Evolutionary conservation across 305 asterid genomes (phyloP).

Genomic region (Plantago lanceolata): DNA sequence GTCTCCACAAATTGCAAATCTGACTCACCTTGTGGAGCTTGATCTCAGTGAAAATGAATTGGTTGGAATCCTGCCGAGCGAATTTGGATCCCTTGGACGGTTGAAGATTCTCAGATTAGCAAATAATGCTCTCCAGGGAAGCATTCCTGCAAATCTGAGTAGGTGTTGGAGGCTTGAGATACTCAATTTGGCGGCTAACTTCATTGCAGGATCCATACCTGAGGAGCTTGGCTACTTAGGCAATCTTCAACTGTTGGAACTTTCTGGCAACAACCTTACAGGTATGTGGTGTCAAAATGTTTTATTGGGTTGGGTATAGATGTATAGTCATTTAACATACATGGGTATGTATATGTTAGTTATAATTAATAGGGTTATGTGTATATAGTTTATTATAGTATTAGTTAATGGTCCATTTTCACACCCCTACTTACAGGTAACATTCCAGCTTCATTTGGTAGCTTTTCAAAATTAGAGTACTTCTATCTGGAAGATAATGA

Average conservation of each 20-base stretch:
- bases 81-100: conserved; percentile 28
- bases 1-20: conserved; percentile 22
- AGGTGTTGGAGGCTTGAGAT: conserved; percentile 23
- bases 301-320: no score
- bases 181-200: conserved; percentile 28
- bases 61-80: conserved; percentile 31
- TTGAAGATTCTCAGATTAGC: conserved; percentile 25
- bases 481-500: conserved; percentile 25
- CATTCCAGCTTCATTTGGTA: conserved; percentile 25
- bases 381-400: no score
- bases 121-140: conserved; percentile 29
- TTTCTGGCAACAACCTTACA: conserved; percentile 23
- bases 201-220: conserved; percentile 29
- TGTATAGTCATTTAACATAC: no score
- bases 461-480: conserved; percentile 27
- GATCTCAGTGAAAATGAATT: conserved; percentile 30
- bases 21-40: conserved; percentile 29
- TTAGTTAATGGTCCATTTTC: no score
- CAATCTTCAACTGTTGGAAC: conserved; percentile 23
- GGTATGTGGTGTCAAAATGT: no score
- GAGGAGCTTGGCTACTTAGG: conserved; percentile 29
- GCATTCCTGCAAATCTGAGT: conserved; percentile 31
- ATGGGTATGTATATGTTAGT: no score
- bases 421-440: conserved; percentile 24
- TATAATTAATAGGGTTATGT: no score